Evolutionary conservation across 257 asterid genomes (phyloP).

Genomic region (Nicotiana benthamiana): DNA sequence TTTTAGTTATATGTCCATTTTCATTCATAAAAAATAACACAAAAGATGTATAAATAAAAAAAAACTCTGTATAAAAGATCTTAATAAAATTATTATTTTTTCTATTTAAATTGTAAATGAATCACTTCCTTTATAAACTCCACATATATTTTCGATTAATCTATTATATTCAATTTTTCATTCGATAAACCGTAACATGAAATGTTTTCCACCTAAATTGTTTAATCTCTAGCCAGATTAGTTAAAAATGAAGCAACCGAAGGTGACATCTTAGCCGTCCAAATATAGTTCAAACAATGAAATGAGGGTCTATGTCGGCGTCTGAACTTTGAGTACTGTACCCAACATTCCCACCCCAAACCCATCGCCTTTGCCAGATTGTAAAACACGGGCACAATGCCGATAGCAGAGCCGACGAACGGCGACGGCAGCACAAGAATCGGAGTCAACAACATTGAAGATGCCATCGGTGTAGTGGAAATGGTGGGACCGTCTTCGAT

Average conservation of each 20-base stretch:
- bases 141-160: no score
- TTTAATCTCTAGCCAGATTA: no score
- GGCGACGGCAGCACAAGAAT: neutral
- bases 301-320: neutral
- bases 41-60: no score
- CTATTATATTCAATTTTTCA: no score
- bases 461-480: conserved; percentile 5
- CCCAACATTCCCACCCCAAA: neutral
- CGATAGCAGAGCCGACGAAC: neutral
- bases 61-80: no score
- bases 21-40: no score
- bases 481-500: conserved; percentile 1
- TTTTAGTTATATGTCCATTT: no score
- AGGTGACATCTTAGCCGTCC: neutral
- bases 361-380: neutral
- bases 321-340: neutral
- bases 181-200: no score
- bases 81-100: no score
- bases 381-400: neutral
- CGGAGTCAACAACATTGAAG: conserved; percentile 7
- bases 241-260: neutral
- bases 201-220: no score
- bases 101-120: no score
- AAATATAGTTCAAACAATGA: neutral
- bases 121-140: no score